Base-by-base conservation (phyloP, 2,329 filamentous ascomycete genomes). In the Fusarium clavum region DNA sequence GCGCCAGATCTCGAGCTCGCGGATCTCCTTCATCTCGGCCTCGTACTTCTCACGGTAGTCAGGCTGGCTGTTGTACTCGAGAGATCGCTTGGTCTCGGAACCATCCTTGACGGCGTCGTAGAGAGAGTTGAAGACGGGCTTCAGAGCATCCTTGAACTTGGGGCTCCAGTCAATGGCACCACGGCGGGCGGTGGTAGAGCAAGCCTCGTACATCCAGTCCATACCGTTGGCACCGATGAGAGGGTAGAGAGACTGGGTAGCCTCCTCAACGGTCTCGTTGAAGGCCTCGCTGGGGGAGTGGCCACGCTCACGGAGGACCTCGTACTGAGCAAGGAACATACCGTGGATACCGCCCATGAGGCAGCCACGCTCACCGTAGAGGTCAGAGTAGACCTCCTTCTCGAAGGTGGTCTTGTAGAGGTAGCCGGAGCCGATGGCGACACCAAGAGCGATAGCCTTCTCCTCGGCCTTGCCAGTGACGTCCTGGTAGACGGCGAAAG, bases 121-220 rank as follows among this genome's bases (percentile, higher is more conserved):
- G 68, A 99, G 92, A 79, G 93, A 88, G 86, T 98, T 95, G 90
- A 99, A 99, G 81, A 99, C 92, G 79, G 96, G 96, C 92, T 98
- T 98, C 81, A 99, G 90, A 81, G 92, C 94, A 76, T 95, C 92
- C 92, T 98, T 98, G 94, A 99, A 99, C 81, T 88, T 89, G 83
- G 91, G 91, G 81, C 92, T 95, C 96, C 96, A 99, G 90, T 99
- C 96, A 81, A 99, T 97, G 85, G 96, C 96, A 84, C 96, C 96
- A 81, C 96, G 94, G 80, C 96, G 94, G 80, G 96, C 96, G 64
- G 96, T 99, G 81, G 96, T 99, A 72, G 95, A 98, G 92, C 96
- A 99, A 76, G 96, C 96, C 82, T 95, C 94, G 88, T 97, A 99
- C 96, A 99, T 99, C 94, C 97, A 99, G 88, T 99, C 96, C 96